Evolutionary conservation across 2,329 filamentous ascomycete genomes (phyloP).

Genomic region (Verticillium longisporum): DNA sequence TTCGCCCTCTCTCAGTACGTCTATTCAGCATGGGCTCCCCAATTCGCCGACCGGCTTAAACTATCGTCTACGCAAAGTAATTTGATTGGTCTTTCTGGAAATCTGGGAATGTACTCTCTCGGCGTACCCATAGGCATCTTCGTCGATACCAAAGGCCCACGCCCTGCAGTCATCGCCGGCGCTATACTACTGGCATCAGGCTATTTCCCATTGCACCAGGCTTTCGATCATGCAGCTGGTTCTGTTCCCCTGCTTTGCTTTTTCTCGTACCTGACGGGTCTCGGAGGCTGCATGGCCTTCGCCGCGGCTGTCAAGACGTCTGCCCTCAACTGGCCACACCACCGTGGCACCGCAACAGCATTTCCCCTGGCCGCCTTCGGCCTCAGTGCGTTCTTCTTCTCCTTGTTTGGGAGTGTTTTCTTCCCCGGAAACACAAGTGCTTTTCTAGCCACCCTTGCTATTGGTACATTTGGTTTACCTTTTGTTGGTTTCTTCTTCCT

Average conservation of each 20-base stretch:
- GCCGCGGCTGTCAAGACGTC: constrained; percentile 78
- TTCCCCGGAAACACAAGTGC: constrained; percentile 79
- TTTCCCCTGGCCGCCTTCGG: constrained; percentile 92
- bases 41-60: constrained; percentile 81
- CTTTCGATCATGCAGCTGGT: constrained; percentile 63
- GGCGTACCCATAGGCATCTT: constrained; percentile 86
- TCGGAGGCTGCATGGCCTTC: constrained; percentile 90
- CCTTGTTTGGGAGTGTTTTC: constrained; percentile 65
- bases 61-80: constrained; percentile 92
- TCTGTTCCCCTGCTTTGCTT: constrained; percentile 64
- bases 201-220: constrained; percentile 78
- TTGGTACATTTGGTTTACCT: constrained; percentile 71
- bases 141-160: constrained; percentile 74
- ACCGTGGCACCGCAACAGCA: constrained; percentile 88
- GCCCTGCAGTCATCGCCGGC: constrained; percentile 70
- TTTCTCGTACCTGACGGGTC: constrained; percentile 77
- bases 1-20: constrained; percentile 62
- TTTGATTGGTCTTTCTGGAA: constrained; percentile 78
- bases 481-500: constrained; percentile 80
- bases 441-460: constrained; percentile 73
- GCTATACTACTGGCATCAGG: constrained; percentile 66
- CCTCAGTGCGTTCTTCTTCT: constrained; percentile 94
- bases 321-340: constrained; percentile 84
- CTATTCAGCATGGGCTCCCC: constrained; percentile 95
- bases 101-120: constrained; percentile 87